These are phyloP conservation scores for Candida vaughaniae DNA, from an alignment of 805 yeast genomes.

Conservation along the genomic window DNA sequence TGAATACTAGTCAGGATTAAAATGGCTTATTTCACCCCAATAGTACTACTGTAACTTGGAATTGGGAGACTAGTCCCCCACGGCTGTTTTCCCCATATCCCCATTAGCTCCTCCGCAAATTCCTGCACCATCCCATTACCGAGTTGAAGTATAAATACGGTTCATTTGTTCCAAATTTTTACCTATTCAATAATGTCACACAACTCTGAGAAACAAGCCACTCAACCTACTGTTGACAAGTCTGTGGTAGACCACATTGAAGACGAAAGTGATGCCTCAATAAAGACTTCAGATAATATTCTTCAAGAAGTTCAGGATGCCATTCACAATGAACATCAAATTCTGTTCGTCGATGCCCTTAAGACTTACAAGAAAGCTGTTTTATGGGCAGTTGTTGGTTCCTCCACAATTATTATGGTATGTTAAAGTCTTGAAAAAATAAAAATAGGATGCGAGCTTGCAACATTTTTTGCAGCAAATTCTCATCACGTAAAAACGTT, in stretches of 20 bases:
- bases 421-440: too few species aligned
- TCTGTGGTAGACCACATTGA: slow-evolving; percentile 13
- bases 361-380: slow-evolving; percentile 34
- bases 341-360: slow-evolving; percentile 25
- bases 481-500: too few species aligned
- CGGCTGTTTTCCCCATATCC: neutral
- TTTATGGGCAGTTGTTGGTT: slow-evolving; percentile 44
- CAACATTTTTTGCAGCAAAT: too few species aligned
- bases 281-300: slow-evolving; percentile 7
- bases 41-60: too few species aligned
- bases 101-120: neutral
- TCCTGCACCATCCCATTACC: neutral
- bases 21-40: too few species aligned
- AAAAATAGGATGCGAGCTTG: too few species aligned
- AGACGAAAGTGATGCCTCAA: slow-evolving; percentile 14
- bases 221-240: slow-evolving; percentile 2
- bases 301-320: slow-evolving; percentile 16
- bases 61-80: too few species aligned
- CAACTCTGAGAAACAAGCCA: neutral
- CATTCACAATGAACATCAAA: slow-evolving; percentile 15
- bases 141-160: too few species aligned
- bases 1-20: too few species aligned
- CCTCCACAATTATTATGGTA: slow-evolving; percentile 40
- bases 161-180: too few species aligned
- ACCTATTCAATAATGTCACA: neutral